Base-by-base conservation (phyloP, 495 filamentous ascomycete species). In the Penicillium waksmanii region DNA sequence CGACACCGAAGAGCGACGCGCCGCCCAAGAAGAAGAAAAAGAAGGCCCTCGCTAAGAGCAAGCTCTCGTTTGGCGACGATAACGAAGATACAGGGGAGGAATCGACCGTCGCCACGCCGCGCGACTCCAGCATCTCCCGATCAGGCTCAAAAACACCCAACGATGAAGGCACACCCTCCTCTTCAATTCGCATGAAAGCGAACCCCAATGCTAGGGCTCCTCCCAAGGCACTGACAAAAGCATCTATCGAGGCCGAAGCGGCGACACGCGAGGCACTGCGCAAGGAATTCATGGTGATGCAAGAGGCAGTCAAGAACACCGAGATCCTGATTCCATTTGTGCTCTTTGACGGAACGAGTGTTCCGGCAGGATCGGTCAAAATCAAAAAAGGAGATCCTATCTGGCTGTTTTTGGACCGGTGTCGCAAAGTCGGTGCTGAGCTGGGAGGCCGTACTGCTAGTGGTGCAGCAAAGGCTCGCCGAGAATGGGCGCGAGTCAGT, bases 321-420 rank as follows among this genome's bases (percentile, higher is more conserved):
- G 92, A 97, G 67, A 92, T 98, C 19, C 78, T 88, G 42, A 91
- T 98, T 3, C 95, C 95, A 0, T 98, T 98, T 73, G 92, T 97
- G 21, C 98, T 98, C 68, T 98, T 96, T 73, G 96, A 98, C 58
- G 95, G 95, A n/a, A 96, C 92, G 4, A 94, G 95, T 72, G 93
- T 91, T n/a, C 87, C 93, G 2, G 87, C 90, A 25, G 89, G 96
- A 19, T 77, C 82, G 18, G 94, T 87, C 67, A 85, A 85, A 61
- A 85, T 97, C 52, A 97, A 92, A 76, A 98, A 98, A 68, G 95
- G 95, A 0, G 93, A 97, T 63, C 86, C 83, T 51, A 78, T 95
- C 15, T 97, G 94, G 93, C 66, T 96, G 12, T 96, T 97, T 59
- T 77, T 98, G 4, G 95, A 98, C 70, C 85, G 90, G 62, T 93